Evolutionary conservation across 345 rosid genomes (phyloP).

Genomic region (Lagerstroemia speciosa): DNA sequence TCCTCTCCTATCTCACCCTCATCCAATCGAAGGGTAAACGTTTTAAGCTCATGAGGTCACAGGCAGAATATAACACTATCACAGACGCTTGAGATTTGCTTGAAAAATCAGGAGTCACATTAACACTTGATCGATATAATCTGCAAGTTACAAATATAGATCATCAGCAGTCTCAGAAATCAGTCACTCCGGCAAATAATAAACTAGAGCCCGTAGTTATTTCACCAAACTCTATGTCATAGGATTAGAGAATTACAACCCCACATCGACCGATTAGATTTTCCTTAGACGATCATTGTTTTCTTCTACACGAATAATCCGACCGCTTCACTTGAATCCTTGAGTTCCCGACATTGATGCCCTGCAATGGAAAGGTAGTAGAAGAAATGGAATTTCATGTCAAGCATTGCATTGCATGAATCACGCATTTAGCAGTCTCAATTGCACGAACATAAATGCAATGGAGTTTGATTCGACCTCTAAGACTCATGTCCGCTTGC

Average conservation of each 20-base stretch:
- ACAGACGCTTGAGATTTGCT: too few relatives aligned
- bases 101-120: too few relatives aligned
- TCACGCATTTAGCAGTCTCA: not conserved
- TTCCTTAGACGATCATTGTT: not conserved
- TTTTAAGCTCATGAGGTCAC: too few relatives aligned
- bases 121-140: too few relatives aligned
- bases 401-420: not conserved
- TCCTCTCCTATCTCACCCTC: too few relatives aligned
- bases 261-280: not conserved
- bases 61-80: too few relatives aligned
- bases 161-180: too few relatives aligned
- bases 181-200: too few relatives aligned
- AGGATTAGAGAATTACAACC: not conserved
- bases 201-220: too few relatives aligned
- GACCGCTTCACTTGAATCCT: not conserved
- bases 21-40: too few relatives aligned
- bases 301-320: not conserved
- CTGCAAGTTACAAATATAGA: too few relatives aligned
- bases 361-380: not conserved
- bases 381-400: not conserved
- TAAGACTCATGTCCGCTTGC: slow-evolving; percentile 18
- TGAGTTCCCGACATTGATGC: not conserved
- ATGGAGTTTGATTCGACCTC: not conserved
- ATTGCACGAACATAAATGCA: not conserved
- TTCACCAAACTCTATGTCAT: too few relatives aligned